Base-by-base conservation (phyloP, 1,284 basidiomycete genomes). In the Gastroboletus turbinatus region DNA sequence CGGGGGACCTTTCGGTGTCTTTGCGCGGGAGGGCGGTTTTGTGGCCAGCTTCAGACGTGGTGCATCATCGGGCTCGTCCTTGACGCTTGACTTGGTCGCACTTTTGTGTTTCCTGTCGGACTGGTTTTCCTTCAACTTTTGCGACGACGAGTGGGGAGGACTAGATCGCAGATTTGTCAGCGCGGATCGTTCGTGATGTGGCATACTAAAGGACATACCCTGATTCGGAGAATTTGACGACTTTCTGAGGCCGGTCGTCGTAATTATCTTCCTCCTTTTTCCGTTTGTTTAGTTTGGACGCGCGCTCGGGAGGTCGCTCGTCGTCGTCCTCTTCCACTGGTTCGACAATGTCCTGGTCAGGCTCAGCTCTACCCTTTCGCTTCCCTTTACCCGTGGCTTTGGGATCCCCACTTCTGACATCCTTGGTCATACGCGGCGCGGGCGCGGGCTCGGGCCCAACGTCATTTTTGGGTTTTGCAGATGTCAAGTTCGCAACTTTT, bases 61-160 rank as follows among this genome's bases (percentile, higher is more conserved):
- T 23, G 10, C 30, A 23, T 49, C 40, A 23, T 52, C 43, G 1
- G 32, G 19, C 11, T 48, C 38, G 14, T 57, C 57, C 11, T 50
- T 33, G 25, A 16, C 2, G 10, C 16, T 46, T 7, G 58, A n/a
- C 40, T 52, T 56, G 44, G 36, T 2, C 13, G 5, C 25, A n/a
- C 30, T 27, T 29, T 55, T 36, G 19, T 35, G 40, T 25, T 35
- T 55, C 29, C 9, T 44, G 10, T 54, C 42, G 6, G 55, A 29
- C 21, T 54, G 50, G 46, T 69, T 69, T 23, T 72, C 68, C 46
- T 73, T 71, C 13, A 70, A 46, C 40, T 53, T 60, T 23, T 50
- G 53, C 17, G 68, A 71, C 0, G 59, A 63, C 5, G 53, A 39
- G n/a, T 60, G 56, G 13, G 44, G 19, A 50, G 38, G 46, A 14